Percentiles rank a stretch among this genome's conserved stretches.
These are phyloP conservation scores for Hypoxylon sp. DNA, from an alignment of 2,329 filamentous ascomycete species.

Conservation along the genomic window DNA sequence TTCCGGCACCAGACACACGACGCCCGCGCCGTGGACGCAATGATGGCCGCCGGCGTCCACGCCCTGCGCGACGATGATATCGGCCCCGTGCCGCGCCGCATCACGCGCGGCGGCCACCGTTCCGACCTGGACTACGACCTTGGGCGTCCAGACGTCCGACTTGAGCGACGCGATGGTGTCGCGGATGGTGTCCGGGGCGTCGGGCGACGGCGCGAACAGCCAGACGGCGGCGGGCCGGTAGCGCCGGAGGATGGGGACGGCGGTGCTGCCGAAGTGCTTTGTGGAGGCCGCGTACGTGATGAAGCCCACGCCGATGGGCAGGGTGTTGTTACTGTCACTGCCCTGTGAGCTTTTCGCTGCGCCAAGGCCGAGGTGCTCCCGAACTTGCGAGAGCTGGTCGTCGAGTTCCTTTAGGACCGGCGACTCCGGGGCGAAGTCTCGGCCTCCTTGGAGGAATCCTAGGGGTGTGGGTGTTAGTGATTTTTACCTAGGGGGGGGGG, in stretches of 20 bases:
- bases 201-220: constrained; percentile 71
- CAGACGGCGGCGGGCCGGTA: constrained; percentile 71
- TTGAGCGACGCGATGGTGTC: constrained; percentile 39
- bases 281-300: constrained; percentile 64
- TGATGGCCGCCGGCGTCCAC: constrained; percentile 66
- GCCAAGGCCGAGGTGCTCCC: constrained; percentile 46
- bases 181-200: constrained; percentile 38
- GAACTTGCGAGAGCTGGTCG: constrained; percentile 49
- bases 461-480: constrained; percentile 12
- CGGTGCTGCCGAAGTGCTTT: constrained; percentile 55
- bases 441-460: constrained; percentile 53
- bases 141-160: constrained; percentile 47
- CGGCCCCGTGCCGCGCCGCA: constrained; percentile 53
- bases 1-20: constrained; percentile 63
- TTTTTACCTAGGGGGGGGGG: no score
- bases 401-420: constrained; percentile 48
- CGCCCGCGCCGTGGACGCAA: constrained; percentile 57
- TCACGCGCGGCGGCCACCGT: constrained; percentile 60
- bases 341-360: constrained; percentile 39
- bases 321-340: constrained; percentile 35
- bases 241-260: constrained; percentile 62
- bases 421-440: constrained; percentile 50
- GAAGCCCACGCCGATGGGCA: constrained; percentile 72
- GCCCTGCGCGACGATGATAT: constrained; percentile 65
- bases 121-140: constrained; percentile 64